Conservation (phyloP, 371 early-diverging fungal genomes). For the Rhizopus stolonifer region DNA sequence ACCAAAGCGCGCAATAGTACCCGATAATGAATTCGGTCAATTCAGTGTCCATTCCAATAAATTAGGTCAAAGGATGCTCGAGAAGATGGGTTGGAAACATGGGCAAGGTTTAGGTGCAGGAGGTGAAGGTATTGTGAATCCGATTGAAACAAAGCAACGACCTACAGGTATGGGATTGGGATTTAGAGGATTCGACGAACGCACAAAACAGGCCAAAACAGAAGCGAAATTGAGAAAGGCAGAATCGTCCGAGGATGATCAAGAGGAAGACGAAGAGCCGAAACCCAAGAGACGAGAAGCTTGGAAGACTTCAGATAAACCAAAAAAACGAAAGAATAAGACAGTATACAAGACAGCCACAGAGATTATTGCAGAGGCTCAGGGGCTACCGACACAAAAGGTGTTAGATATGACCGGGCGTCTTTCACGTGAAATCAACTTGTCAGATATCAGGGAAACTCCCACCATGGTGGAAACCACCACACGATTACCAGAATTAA, state of each 20-base stretch:
- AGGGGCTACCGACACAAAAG: slow-evolving; percentile 48
- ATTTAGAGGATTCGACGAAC: slow-evolving; percentile 73
- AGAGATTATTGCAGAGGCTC: slow-evolving; percentile 51
- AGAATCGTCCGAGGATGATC: slow-evolving; percentile 22
- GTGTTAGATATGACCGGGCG: slow-evolving; percentile 84
- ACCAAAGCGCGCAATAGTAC: slow-evolving; percentile 26
- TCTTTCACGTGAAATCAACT: slow-evolving; percentile 61
- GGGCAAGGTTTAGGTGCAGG: slow-evolving; percentile 78
- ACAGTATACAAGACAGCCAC: slow-evolving; percentile 73
- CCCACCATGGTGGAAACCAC: slow-evolving; percentile 51
- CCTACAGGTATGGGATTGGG: slow-evolving; percentile 83
- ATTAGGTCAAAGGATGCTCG: slow-evolving; percentile 76
- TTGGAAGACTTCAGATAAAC: slow-evolving; percentile 45
- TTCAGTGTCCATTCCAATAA: slow-evolving; percentile 76
- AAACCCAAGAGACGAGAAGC: slow-evolving; percentile 36
- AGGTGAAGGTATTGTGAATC: slow-evolving; percentile 84
- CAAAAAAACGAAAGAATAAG: slow-evolving; percentile 41
- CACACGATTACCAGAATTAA: slow-evolving; percentile 70
- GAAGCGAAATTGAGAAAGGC: slow-evolving; percentile 39
- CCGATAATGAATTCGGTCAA: slow-evolving; percentile 73
- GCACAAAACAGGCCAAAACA: slow-evolving; percentile 52
- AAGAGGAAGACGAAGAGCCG: slow-evolving; percentile 17
- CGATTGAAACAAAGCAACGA: slow-evolving; percentile 83
- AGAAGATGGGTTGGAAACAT: slow-evolving; percentile 80
- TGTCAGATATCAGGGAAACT: slow-evolving; percentile 41